Percentiles rank a stretch among this genome's conserved stretches.
phyloP scores from a whole-genome alignment of 768 basidiomycete species.

The Butyriboletus loyo region DNA sequence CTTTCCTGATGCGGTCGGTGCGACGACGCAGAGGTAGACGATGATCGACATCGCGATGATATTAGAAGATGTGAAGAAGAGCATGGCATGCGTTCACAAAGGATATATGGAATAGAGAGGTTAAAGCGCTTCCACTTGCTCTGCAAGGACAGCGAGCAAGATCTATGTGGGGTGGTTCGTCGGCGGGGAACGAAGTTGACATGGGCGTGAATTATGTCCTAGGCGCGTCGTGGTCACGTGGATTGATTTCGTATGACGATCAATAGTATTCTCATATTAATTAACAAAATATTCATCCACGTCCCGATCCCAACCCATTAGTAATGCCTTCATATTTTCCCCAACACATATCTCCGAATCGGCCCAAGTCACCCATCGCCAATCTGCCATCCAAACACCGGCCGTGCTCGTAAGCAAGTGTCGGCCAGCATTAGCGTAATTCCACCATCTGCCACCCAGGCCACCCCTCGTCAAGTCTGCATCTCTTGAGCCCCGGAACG shows the following conservation, averaged over 20 bases:
- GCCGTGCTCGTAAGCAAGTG: no score
- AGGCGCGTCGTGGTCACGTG: slow-evolving; percentile 22
- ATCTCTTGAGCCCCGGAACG: not conserved
- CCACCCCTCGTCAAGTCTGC: not conserved
- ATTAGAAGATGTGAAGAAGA: slow-evolving; percentile 3
- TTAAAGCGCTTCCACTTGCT: slow-evolving; percentile 3
- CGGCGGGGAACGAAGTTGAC: not conserved
- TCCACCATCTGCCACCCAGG: not conserved
- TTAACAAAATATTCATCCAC: no score
- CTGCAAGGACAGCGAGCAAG: slow-evolving; percentile 12
- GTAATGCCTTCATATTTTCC: no score
- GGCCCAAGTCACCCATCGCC: no score
- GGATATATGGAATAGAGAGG: not conserved
- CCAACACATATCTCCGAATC: no score
- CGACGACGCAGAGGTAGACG: slow-evolving; percentile 6
- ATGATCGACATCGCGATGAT: slow-evolving; percentile 13
- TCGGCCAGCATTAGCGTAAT: no score
- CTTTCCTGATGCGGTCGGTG: slow-evolving; percentile 8
- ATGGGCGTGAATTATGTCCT: not conserved
- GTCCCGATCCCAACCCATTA: no score
- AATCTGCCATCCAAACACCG: no score
- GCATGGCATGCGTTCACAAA: slow-evolving; percentile 2
- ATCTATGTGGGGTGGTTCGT: not conserved
- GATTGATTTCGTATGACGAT: slow-evolving; percentile 15
- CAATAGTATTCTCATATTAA: no score